Evolutionary conservation across 2,329 filamentous ascomycete species (phyloP).

Genomic region (Hirsutella thompsonii): DNA sequence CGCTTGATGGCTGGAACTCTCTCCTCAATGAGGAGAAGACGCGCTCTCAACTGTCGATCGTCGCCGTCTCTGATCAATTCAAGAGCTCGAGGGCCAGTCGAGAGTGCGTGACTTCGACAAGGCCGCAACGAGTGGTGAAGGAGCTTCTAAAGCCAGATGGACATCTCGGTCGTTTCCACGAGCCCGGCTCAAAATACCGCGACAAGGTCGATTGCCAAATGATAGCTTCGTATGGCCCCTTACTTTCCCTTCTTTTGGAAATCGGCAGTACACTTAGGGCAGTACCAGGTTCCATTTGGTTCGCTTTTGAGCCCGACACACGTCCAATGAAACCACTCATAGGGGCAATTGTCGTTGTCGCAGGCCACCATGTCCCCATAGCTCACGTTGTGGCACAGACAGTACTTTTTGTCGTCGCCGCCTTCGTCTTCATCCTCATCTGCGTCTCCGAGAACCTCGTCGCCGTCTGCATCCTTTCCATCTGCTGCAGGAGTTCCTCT

Average conservation of each 20-base stretch:
- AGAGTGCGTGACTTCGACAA: too few species aligned
- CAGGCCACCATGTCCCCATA: conserved; percentile 85
- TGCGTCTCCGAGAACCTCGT: conserved; percentile 42
- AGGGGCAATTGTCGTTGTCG: conserved; percentile 70
- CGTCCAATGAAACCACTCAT: conserved; percentile 82
- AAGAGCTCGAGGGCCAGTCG: too few species aligned
- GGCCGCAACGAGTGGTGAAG: too few species aligned
- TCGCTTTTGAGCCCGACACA: conserved; percentile 57
- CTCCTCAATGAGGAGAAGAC: not conserved
- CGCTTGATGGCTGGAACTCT: not conserved
- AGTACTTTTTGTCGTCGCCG: conserved; percentile 70
- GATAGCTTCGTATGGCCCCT: not conserved
- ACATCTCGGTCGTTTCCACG: too few species aligned
- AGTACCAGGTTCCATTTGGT: conserved; percentile 56
- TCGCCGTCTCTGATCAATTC: too few species aligned
- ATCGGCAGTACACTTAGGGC: conserved; percentile 45
- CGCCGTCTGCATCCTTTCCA: conserved; percentile 27
- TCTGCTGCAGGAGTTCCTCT: conserved; percentile 19
- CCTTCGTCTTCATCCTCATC: conserved; percentile 49
- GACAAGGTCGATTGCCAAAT: not conserved
- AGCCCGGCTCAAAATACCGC: not conserved
- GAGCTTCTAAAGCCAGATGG: too few species aligned
- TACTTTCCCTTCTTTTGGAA: conserved; percentile 28
- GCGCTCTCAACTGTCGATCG: not conserved
- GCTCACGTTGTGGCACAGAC: conserved; percentile 69